Conservation (phyloP, 345 rosid species). For the Cardamine resedifolia region DNA sequence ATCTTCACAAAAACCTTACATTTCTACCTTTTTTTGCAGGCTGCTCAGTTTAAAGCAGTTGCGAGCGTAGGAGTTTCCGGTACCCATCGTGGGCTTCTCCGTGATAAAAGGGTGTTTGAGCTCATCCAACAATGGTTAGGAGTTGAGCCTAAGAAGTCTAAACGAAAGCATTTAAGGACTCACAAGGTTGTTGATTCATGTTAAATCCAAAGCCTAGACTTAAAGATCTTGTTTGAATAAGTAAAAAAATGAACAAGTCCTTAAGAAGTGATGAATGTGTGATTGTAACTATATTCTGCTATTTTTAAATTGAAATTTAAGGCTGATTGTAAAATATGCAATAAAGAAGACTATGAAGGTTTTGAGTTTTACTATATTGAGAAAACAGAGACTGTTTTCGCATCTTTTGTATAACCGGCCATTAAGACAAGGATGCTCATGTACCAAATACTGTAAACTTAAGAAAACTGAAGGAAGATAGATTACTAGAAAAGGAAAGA, state of each 20-base stretch:
- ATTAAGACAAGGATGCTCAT: too few species aligned
- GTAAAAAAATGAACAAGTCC: background rate
- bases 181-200: slow-evolving; percentile 46
- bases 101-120: slow-evolving; percentile 52
- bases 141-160: slow-evolving; percentile 45
- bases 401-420: too few species aligned
- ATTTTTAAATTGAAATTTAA: background rate
- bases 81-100: slow-evolving; percentile 61
- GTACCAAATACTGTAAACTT: too few species aligned
- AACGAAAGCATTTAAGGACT: slow-evolving; percentile 38
- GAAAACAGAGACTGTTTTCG: too few species aligned
- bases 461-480: too few species aligned
- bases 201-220: slow-evolving; percentile 16
- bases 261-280: slow-evolving; percentile 2
- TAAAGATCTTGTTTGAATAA: background rate
- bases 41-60: slow-evolving; percentile 58
- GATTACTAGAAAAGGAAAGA: too few species aligned
- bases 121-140: slow-evolving; percentile 71
- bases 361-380: too few species aligned
- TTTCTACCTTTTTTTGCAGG: slow-evolving; percentile 38
- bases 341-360: too few species aligned
- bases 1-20: background rate
- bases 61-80: slow-evolving; percentile 69
- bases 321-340: too few species aligned
- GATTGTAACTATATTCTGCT: slow-evolving; percentile 3